A percentile compares a stretch with the other conserved stretches of the same genome.
These are phyloP conservation scores for Kodamaea neixiangensis DNA, from an alignment of 805 yeast genomes.

Conservation along the genomic window DNA sequence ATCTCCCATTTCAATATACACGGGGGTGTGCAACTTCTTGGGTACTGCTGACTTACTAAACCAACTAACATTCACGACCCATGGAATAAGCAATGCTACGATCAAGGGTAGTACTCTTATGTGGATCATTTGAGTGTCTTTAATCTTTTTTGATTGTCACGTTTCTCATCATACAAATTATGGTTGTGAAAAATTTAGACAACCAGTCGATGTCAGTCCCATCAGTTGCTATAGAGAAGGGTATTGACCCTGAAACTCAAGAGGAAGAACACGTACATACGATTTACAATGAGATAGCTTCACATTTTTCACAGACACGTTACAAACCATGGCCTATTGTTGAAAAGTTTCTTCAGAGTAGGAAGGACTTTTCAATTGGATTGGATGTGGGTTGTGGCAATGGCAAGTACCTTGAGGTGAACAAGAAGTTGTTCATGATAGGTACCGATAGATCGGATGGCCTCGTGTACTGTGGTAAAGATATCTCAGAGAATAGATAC, in stretches of 20 bases:
- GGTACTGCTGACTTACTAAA: neutral
- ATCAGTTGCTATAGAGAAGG: constrained; percentile 28
- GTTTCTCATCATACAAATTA: neutral
- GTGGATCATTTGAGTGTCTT: neutral
- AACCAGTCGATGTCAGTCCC: constrained; percentile 31
- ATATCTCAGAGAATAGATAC: constrained; percentile 34
- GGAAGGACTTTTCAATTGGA: constrained; percentile 64
- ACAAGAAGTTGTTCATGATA: constrained; percentile 63
- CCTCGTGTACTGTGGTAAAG: constrained; percentile 61
- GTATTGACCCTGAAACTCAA: constrained; percentile 51
- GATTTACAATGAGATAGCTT: constrained; percentile 91
- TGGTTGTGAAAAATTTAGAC: neutral
- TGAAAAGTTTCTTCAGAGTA: constrained; percentile 58
- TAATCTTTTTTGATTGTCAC: neutral
- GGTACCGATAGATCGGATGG: constrained; percentile 80
- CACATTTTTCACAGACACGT: constrained; percentile 90
- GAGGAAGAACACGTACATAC: constrained; percentile 83
- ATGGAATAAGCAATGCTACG: neutral
- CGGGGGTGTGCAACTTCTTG: neutral
- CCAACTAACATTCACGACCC: neutral
- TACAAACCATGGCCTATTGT: constrained; percentile 99
- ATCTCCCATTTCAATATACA: constrained; percentile 32
- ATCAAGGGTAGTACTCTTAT: neutral
- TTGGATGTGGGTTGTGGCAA: constrained; percentile 97
- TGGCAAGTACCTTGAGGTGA: constrained; percentile 83